Evolutionary conservation across 345 rosid species (phyloP), one percentile per base, ranked within the genome.

Genomic region (Syzygium jambos): DNA sequence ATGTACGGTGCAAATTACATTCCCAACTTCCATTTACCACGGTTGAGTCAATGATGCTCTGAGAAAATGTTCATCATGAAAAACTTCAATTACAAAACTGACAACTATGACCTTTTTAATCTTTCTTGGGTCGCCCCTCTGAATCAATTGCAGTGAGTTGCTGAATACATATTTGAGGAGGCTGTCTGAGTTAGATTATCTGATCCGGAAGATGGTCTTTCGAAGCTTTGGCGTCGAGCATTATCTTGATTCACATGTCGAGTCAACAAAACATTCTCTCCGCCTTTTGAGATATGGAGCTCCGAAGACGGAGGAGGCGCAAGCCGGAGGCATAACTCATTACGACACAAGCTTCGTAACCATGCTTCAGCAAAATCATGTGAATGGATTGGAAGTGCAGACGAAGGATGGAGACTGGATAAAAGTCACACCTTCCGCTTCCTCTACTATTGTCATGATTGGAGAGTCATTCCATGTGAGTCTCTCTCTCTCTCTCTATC

Each of bases 391-490:
- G 77, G 84, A 52, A 51, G 54, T 88, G 61, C 56, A 88, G 68
- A 73, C 77, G 17, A 85, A 65, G 57, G 53, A 61, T 54, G 89
- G 89, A 12, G 61, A 21, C n/a, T 88, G 89, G 85, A 85, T 84
- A 9, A 41, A 55, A 61, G 89, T 84, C 23, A 2, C 21, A 6
- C 86, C 83, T 34, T 87, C 87, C 4, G 57, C 53, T 51, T 87
- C 87, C 84, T 49, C 86, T 21, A 61, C 77, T 52, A 19, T 87
- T 17, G 86, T 87, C 86, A 30, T 87, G 63, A 73, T 73, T 22
- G 89, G 89, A 34, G 89, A 87, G 38, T 65, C 86, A 84, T 87
- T 87, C 86, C 84, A 57, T 51, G 86, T 84, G 59, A 87, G 43
- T 63, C 78, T 34, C 61, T 56, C 78, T 63, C 78, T 34, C 61